phyloP scores from a whole-genome alignment of 176 grass and related monocot genomes.

The Pontederia crassipes region DNA sequence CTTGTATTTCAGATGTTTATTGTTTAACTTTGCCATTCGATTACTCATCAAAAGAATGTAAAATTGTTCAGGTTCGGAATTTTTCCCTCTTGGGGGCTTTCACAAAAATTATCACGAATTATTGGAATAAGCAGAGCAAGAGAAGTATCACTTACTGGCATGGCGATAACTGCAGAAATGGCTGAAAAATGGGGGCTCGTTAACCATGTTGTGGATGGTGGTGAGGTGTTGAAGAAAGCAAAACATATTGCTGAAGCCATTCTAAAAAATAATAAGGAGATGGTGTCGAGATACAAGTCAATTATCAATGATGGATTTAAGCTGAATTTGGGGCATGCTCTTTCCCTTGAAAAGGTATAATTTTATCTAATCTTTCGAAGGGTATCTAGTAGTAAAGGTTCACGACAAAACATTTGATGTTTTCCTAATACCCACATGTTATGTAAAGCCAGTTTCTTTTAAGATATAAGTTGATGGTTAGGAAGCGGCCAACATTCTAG shows the following conservation, averaged over 20 bases:
- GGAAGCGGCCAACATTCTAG: too few relatives aligned
- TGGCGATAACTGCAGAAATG: constrained; percentile 60
- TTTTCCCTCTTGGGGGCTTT: constrained; percentile 93
- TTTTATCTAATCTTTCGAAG: not conserved
- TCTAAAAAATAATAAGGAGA: constrained; percentile 54
- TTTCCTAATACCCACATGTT: too few relatives aligned
- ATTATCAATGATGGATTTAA: constrained; percentile 85
- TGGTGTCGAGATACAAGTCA: constrained; percentile 71
- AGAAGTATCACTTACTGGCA: constrained; percentile 63
- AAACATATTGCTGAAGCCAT: constrained; percentile 53
- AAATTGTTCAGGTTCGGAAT: constrained; percentile 69
- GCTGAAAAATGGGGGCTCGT: constrained; percentile 86
- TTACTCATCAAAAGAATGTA: not conserved
- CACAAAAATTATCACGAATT: constrained; percentile 75
- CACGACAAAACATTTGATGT: too few relatives aligned
- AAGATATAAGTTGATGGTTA: too few relatives aligned
- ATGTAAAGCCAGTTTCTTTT: too few relatives aligned
- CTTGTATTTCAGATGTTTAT: not conserved
- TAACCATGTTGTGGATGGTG: constrained; percentile 65
- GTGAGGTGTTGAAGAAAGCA: constrained; percentile 54
- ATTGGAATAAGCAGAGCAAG: constrained; percentile 79
- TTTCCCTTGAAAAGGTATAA: constrained; percentile 66
- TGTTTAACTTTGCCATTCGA: not conserved
- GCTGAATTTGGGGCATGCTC: constrained; percentile 53
- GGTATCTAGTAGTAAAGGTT: too few relatives aligned